Conservation (phyloP, 768 basidiomycete species). For the Neoboletus magnificus region DNA sequence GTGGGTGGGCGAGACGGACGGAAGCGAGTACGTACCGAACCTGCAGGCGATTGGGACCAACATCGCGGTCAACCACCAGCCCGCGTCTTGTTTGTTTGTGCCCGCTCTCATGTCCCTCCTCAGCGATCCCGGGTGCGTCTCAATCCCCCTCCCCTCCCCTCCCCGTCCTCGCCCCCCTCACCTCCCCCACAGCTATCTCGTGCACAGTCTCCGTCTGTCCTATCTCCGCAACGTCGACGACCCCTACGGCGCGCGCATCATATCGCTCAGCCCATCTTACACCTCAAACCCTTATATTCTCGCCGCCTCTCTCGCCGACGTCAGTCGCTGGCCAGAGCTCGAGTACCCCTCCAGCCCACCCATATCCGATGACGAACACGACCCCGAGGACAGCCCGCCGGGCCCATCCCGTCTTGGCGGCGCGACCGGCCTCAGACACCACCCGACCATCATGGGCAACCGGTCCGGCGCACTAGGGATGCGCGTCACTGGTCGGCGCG, state of each 20-base stretch:
- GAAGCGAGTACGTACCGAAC: slow-evolving; percentile 43
- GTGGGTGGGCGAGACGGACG: not conserved
- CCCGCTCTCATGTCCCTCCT: slow-evolving; percentile 50
- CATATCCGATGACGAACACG: slow-evolving; percentile 66
- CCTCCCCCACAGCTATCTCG: slow-evolving; percentile 51
- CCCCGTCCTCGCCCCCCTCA: not conserved
- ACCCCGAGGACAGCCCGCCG: slow-evolving; percentile 29
- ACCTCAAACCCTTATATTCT: slow-evolving; percentile 79
- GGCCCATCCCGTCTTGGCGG: not conserved
- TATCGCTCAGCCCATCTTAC: slow-evolving; percentile 76
- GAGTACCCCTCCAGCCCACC: slow-evolving; percentile 65
- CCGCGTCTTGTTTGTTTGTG: not conserved
- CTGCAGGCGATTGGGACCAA: slow-evolving; percentile 51
- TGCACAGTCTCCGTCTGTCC: slow-evolving; percentile 80
- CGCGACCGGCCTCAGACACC: slow-evolving; percentile 50
- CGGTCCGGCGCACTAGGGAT: slow-evolving; percentile 72
- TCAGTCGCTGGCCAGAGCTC: slow-evolving; percentile 83
- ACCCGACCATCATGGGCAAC: slow-evolving; percentile 82
- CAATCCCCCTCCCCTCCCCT: not conserved
- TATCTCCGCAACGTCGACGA: slow-evolving; percentile 90
- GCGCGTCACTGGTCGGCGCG: slow-evolving; percentile 65
- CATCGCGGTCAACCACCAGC: not conserved
- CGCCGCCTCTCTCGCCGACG: slow-evolving; percentile 75
- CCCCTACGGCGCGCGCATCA: slow-evolving; percentile 75
- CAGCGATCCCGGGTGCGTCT: slow-evolving; percentile 56